A percentile compares a stretch with the other conserved stretches of the same genome.
phyloP scores from a whole-genome alignment of 139 green algal species.

The Coelastrella sp. region DNA sequence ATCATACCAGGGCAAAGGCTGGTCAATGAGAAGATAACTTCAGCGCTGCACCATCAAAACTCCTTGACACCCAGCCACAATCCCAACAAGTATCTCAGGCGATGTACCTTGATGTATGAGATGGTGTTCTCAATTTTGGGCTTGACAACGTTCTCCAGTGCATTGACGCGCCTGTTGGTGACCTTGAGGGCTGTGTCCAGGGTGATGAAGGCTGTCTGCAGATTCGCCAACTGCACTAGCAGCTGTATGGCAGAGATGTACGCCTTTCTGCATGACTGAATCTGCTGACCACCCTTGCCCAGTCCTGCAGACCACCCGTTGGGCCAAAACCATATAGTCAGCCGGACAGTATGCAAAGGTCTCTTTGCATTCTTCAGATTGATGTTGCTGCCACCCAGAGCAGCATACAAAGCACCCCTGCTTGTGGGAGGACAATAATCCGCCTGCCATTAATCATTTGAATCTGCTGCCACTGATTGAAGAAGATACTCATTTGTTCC shows the following conservation, averaged over 20 bases:
- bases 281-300: slow-evolving; percentile 92
- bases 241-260: slow-evolving; percentile 89
- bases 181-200: slow-evolving; percentile 95
- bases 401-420: background rate
- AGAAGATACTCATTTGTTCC: background rate
- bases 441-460: background rate
- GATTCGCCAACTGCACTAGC: slow-evolving; percentile 94
- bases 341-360: background rate
- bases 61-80: background rate
- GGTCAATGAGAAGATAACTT: background rate
- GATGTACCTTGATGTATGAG: slow-evolving; percentile 95
- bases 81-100: background rate
- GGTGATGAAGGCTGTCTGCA: slow-evolving; percentile 98
- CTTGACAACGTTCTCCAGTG: slow-evolving; percentile 98
- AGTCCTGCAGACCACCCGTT: slow-evolving; percentile 74
- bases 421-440: background rate
- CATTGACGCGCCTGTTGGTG: slow-evolving; percentile 98
- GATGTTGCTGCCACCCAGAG: background rate
- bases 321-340: background rate
- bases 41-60: background rate
- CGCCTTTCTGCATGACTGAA: slow-evolving; percentile 87
- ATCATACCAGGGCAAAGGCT: background rate
- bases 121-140: slow-evolving; percentile 99
- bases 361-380: background rate
- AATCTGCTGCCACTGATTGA: background rate